Percentiles rank a stretch among this genome's conserved stretches.
Evolutionary conservation across 1,139 yeast species (phyloP).

Genomic region (Saccharomyces hybrid): DNA sequence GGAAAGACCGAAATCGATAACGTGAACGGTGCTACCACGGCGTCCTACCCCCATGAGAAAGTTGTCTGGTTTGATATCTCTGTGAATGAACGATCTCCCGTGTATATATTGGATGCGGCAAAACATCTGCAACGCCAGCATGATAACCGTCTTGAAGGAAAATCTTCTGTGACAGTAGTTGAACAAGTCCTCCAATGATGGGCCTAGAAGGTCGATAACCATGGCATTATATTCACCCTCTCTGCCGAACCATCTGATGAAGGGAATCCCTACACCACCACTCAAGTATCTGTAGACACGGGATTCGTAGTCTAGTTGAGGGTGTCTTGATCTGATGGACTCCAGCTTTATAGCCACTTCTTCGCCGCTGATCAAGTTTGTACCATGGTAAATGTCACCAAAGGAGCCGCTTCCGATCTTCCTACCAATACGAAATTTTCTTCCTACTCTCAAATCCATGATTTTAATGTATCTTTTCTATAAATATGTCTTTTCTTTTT

Average conservation of each 20-base stretch:
- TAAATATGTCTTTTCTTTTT: background rate
- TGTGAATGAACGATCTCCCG: conserved; percentile 88
- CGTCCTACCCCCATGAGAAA: conserved; percentile 75
- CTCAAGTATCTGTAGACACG: conserved; percentile 88
- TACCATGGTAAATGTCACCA: conserved; percentile 91
- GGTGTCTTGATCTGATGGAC: conserved; percentile 84
- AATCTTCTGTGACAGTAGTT: conserved; percentile 93
- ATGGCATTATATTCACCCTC: conserved; percentile 95
- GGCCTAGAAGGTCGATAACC: conserved; percentile 94
- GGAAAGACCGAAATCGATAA: conserved; percentile 94
- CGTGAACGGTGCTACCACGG: conserved; percentile 91
- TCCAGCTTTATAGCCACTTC: conserved; percentile 96
- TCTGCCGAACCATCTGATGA: conserved; percentile 94
- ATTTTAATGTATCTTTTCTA: background rate
- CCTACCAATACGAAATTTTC: conserved; percentile 90
- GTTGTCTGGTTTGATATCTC: conserved; percentile 70
- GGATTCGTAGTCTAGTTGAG: conserved; percentile 94
- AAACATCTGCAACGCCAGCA: conserved; percentile 88
- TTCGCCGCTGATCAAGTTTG: conserved; percentile 91
- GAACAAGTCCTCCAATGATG: conserved; percentile 89
- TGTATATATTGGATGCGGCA: conserved; percentile 94
- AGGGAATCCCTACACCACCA: conserved; percentile 97
- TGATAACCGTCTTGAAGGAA: conserved; percentile 84
- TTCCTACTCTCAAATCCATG: conserved; percentile 82
- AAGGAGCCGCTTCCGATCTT: conserved; percentile 98